These are phyloP conservation scores for Phlebopus sp. DNA, from an alignment of 1,284 basidiomycete genomes.

Conservation along the genomic window DNA sequence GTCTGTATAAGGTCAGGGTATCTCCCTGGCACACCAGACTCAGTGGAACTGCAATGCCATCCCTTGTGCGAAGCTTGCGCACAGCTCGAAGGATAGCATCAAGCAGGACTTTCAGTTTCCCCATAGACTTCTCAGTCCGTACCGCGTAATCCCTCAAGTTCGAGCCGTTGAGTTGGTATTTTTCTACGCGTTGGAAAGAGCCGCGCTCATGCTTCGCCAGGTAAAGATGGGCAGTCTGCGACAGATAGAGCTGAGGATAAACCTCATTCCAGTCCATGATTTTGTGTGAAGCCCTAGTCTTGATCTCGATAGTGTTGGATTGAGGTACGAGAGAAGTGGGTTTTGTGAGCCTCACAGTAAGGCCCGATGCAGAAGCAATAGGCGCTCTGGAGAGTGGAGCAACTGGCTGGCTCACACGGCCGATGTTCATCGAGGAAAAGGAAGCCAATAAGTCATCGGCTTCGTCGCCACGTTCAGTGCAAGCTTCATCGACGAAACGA, in stretches of 20 bases:
- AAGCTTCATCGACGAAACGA: slow-evolving; percentile 34
- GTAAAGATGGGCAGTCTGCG: slow-evolving; percentile 38
- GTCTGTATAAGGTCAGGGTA: slow-evolving; percentile 23
- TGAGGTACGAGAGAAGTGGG: slow-evolving; percentile 32
- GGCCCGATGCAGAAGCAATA: not conserved
- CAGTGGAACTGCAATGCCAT: slow-evolving; percentile 26
- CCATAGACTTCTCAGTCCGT: slow-evolving; percentile 19
- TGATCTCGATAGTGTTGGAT: slow-evolving; percentile 38
- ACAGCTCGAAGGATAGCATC: slow-evolving; percentile 24
- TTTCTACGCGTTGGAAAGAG: slow-evolving; percentile 29
- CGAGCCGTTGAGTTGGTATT: slow-evolving; percentile 23
- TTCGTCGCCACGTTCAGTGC: slow-evolving; percentile 13
- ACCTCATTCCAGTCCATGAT: slow-evolving; percentile 37
- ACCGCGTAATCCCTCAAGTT: slow-evolving; percentile 24
- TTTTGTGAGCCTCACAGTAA: slow-evolving; percentile 16
- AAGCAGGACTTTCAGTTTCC: slow-evolving; percentile 27
- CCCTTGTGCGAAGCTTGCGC: slow-evolving; percentile 21
- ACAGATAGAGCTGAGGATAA: slow-evolving; percentile 41
- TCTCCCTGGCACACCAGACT: slow-evolving; percentile 24
- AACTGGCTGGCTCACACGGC: not conserved
- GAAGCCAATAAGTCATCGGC: slow-evolving; percentile 26
- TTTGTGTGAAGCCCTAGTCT: slow-evolving; percentile 31
- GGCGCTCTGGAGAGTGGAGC: slow-evolving; percentile 1
- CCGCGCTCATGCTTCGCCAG: slow-evolving; percentile 36
- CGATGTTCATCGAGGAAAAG: slow-evolving; percentile 27